phyloP scores from a whole-genome alignment of 1,139 yeast species.

The Yamadazyma friedrichii region DNA sequence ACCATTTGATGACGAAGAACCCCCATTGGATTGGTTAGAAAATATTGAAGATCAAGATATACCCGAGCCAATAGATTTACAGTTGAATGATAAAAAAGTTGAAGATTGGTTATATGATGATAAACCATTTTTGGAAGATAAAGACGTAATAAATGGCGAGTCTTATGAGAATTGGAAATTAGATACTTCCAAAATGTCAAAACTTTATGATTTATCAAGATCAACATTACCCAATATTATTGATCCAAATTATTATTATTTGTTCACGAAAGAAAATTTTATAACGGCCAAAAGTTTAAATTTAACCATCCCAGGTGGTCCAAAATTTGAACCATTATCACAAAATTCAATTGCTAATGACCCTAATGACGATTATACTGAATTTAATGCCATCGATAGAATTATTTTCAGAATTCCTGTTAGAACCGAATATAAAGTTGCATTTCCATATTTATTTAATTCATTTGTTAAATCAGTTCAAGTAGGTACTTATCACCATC shows the following conservation, averaged over 20 bases:
- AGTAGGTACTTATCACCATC: slow-evolving; percentile 61
- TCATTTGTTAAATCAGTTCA: slow-evolving; percentile 69
- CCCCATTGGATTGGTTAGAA: slow-evolving; percentile 81
- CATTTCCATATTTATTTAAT: slow-evolving; percentile 83
- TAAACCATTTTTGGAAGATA: slow-evolving; percentile 65
- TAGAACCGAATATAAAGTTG: slow-evolving; percentile 80
- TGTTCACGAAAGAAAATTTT: slow-evolving; percentile 76
- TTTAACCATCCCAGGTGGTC: slow-evolving; percentile 90
- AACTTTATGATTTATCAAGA: slow-evolving; percentile 61
- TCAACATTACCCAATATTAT: slow-evolving; percentile 63
- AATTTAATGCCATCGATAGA: slow-evolving; percentile 85
- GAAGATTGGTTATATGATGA: slow-evolving; percentile 81
- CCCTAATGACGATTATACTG: slow-evolving; percentile 76
- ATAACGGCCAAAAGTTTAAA: slow-evolving; percentile 90
- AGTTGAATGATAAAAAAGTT: slow-evolving; percentile 59
- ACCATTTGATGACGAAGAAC: slow-evolving; percentile 97
- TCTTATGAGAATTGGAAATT: slow-evolving; percentile 76
- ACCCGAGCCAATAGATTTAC: slow-evolving; percentile 64
- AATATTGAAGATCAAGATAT: slow-evolving; percentile 74
- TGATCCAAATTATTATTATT: slow-evolving; percentile 59
- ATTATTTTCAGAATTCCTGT: slow-evolving; percentile 76
- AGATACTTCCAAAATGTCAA: slow-evolving; percentile 60
- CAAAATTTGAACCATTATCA: slow-evolving; percentile 88
- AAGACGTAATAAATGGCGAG: slow-evolving; percentile 61
- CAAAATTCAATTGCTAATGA: slow-evolving; percentile 57